Evolutionary conservation across 805 yeast genomes (phyloP), one percentile per base, ranked within the genome.

Genomic region (Aciculoconidium aculeatum): DNA sequence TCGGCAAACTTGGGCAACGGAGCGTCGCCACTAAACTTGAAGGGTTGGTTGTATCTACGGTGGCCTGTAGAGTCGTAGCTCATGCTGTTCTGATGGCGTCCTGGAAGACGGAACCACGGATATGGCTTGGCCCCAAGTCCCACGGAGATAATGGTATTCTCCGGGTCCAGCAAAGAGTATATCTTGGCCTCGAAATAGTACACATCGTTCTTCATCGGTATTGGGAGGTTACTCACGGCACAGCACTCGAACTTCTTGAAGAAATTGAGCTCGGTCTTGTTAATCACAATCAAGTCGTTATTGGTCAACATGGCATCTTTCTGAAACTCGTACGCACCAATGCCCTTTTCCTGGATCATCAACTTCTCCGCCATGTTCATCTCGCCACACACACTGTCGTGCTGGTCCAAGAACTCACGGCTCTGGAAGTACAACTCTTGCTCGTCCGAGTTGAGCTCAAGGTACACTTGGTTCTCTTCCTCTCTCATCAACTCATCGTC

Each of bases 31-130:
- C 34, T 53, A 44, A 51, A 48, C 4, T 56, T 47, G 35, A 85
- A 84, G 5, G 96, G 86, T 51, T 82, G 84, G 51, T 84, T 86
- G 37, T 74, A 70, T 31, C 96, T 69, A 33, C 94, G 69, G 35
- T 72, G 65, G 3, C 97, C 98, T 30, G 71, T 71, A 5, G 94
- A 82, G 39, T 87, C 96, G 55, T 90, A 92, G n/a, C 87, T 72
- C 3, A 86, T 65, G 0, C 96, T 85, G 51, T 77, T 80, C 23
- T 79, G 70, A 45, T 87, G 95, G 47, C 92, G 72, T 0, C 98
- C 98, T 0, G 98, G 97, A 21, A 92, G 62, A 42, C 96, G 67
- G 57, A 92, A 92, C 56, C 80, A 77, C 2, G 98, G 98, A 47
- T 92, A 92, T 5, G 98, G 98, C 39, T 77, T 74, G 0, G 94